phyloP scores from a whole-genome alignment of 208 protist species.

The Crithidia brevicula region DNA sequence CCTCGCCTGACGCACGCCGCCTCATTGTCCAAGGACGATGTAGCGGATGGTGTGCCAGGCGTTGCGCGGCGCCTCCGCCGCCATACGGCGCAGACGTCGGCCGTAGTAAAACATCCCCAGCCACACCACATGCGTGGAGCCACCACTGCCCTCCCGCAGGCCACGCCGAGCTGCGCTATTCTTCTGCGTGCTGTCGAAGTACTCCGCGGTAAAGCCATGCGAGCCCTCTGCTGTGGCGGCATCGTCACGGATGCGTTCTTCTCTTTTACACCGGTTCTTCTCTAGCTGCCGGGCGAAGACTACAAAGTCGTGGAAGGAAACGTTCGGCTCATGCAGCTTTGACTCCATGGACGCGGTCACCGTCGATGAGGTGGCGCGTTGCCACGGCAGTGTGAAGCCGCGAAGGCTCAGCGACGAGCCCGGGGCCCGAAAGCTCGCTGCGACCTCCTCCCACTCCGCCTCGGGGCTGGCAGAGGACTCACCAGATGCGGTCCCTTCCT shows the following conservation, averaged over 20 bases:
- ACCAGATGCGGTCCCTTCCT: too few relatives aligned
- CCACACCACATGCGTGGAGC: slow-evolving; percentile 7
- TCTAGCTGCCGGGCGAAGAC: slow-evolving; percentile 40
- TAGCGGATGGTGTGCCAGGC: slow-evolving; percentile 43
- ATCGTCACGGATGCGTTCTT: slow-evolving; percentile 38
- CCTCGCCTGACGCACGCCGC: too few relatives aligned
- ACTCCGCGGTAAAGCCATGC: slow-evolving; percentile 72
- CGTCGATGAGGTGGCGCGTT: slow-evolving; percentile 44
- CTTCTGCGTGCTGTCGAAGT: slow-evolving; percentile 53
- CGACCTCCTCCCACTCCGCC: slow-evolving; percentile 43
- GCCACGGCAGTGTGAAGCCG: slow-evolving; percentile 72
- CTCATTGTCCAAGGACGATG: slow-evolving; percentile 39
- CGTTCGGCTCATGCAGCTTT: slow-evolving; percentile 22
- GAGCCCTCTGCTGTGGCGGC: slow-evolving; percentile 49
- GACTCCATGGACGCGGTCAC: slow-evolving; percentile 28
- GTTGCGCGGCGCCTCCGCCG: slow-evolving; percentile 24
- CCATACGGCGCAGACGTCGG: slow-evolving; percentile 2
- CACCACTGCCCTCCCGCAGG: neutral
- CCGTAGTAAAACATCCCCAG: slow-evolving; percentile 40
- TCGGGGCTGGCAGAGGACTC: neutral
- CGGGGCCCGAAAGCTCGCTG: slow-evolving; percentile 54
- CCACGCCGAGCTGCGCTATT: slow-evolving; percentile 21
- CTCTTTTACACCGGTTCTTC: slow-evolving; percentile 24
- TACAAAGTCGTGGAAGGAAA: slow-evolving; percentile 52
- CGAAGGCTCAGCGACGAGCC: slow-evolving; percentile 66